Conservation (phyloP, 2,329 filamentous ascomycete species). For the Aspergillus vadensis region DNA sequence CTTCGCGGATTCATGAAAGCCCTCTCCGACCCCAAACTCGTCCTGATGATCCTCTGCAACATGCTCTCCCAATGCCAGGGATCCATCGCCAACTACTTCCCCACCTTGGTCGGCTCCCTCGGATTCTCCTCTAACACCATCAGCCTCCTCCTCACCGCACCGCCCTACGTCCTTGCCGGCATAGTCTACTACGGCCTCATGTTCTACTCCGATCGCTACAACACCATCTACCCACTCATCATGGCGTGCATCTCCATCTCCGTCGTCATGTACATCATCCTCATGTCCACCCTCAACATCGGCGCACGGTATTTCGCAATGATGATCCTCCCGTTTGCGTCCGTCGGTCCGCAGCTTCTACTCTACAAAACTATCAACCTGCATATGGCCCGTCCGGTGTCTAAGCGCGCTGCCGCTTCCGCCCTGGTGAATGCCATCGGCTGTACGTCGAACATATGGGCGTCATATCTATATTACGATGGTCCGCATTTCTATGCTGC, state of each 20-base stretch:
- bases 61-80: conserved; percentile 44
- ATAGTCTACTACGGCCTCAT: conserved; percentile 39
- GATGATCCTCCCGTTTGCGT: conserved; percentile 46
- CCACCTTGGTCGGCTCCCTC: conserved; percentile 27
- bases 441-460: conserved; percentile 30
- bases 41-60: conserved; percentile 43
- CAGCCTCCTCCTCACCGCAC: conserved; percentile 51
- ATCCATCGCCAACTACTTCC: conserved; percentile 32
- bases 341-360: conserved; percentile 45
- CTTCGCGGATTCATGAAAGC: conserved; percentile 30
- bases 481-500: conserved; percentile 44
- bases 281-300: conserved; percentile 40
- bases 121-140: conserved; percentile 34
- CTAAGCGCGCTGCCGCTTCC: conserved; percentile 47
- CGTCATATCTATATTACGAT: conserved; percentile 27
- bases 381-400: conserved; percentile 44
- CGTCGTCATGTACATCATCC: conserved; percentile 42
- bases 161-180: conserved; percentile 49
- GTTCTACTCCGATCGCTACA: conserved; percentile 44
- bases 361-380: conserved; percentile 48
- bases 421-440: conserved; percentile 44
- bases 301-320: conserved; percentile 48
- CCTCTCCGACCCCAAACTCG: conserved; percentile 41
- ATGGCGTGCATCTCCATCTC: conserved; percentile 38
- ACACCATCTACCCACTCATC: conserved; percentile 39